These are phyloP conservation scores for Blastocystis sp. DNA, from an alignment of 352 stramenopile species.

Conservation along the genomic window DNA sequence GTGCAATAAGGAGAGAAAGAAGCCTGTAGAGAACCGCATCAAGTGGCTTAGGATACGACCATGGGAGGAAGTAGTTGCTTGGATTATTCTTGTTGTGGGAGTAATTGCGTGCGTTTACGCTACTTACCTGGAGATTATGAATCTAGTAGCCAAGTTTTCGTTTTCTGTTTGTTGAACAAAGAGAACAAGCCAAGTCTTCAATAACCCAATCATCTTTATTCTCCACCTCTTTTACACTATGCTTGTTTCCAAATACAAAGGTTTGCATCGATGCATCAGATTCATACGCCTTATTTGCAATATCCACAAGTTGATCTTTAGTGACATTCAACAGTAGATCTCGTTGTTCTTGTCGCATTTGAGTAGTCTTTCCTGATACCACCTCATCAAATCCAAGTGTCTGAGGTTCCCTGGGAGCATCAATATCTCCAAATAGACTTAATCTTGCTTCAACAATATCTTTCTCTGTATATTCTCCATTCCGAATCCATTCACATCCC, in stretches of 20 bases:
- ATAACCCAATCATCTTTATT: conserved; percentile 3
- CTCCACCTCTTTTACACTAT: conserved; percentile 25
- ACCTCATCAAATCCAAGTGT: conserved; percentile 7
- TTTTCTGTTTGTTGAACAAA: neutral
- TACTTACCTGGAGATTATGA: conserved; percentile 20
- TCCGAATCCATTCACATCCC: conserved; percentile 22
- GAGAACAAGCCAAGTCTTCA: neutral
- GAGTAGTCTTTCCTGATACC: conserved; percentile 1
- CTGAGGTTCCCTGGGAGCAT: conserved; percentile 32
- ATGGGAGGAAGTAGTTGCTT: conserved; percentile 2
- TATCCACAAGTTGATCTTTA: neutral
- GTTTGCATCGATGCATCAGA: neutral
- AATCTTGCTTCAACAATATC: conserved; percentile 22
- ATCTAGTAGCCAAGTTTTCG: neutral
- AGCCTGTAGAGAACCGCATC: neutral
- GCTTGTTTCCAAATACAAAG: conserved; percentile 28
- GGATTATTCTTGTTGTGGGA: conserved; percentile 52
- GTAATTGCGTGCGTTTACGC: neutral
- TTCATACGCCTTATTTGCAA: neutral
- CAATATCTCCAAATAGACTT: conserved; percentile 46
- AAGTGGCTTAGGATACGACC: neutral
- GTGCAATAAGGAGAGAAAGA: neutral
- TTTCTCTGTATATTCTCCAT: neutral
- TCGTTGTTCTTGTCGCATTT: neutral
- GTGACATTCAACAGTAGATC: neutral